Evolutionary conservation across 345 rosid genomes (phyloP), one percentile per base, ranked within the genome.

Genomic region (Cardiospermum halicacabum): DNA sequence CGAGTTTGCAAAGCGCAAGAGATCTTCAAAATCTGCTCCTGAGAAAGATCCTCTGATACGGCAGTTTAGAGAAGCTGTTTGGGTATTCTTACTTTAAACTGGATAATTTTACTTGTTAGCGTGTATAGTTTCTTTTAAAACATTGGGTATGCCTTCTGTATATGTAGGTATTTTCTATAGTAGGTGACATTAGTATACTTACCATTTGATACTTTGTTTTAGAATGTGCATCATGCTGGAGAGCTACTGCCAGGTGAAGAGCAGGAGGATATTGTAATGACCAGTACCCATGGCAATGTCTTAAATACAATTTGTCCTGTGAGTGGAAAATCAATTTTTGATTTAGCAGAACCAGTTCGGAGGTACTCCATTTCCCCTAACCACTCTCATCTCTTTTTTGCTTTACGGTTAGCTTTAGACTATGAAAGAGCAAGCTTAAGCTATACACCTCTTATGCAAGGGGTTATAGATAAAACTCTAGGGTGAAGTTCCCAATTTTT

Each of bases 221-320:
- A 93, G 98, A 82, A 89, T 65, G 95, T 94, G 77, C 97, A 89
- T 78, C 99, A 89, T 71, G 74, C 68, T 43, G 96, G 95, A 32
- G 83, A 89, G 59, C 88, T 86, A 65, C 82, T 91, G 93, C 96
- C 97, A 21, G 99, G 95, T 66, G 97, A 91, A 12, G 99, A 91
- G 62, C 88, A 84, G 77, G 97, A 85, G 73, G 97, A 94, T 69
- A 75, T 94, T 51, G 65, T 94, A 56, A 82, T 91, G 96, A 94
- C 95, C 54, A 81, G 82, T 74, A 89, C 95, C 15, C 89, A 87
- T 84, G 77, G 81, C 75, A 87, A 70, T 79, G 68, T 94, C 63
- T 72, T 89, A 75, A 94, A 91, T 76, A 53, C 68, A 24, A 74
- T 72, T 21, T 94, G 99, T 72, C 99, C 99, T 22, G 32, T 91